Evolutionary conservation across 108 stramenopile species (phyloP).

Genomic region (Aurantiochytrium sp.): DNA sequence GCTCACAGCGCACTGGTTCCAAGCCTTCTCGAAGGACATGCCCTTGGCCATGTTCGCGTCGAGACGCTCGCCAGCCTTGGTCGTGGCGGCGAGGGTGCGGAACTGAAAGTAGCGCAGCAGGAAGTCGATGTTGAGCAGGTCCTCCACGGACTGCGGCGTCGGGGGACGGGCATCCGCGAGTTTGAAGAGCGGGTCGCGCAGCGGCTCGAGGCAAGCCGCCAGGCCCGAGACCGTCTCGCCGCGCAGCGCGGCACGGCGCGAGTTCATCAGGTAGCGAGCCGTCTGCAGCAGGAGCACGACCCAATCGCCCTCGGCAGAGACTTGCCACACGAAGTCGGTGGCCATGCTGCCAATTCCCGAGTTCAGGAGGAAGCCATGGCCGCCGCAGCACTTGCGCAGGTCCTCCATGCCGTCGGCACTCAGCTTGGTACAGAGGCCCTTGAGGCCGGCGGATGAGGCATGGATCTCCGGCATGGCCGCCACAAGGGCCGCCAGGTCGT

Average conservation of each 20-base stretch:
- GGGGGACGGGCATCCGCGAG: constrained; percentile 11
- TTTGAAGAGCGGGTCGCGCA: background rate
- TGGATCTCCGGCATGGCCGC: constrained; percentile 34
- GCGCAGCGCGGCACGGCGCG: background rate
- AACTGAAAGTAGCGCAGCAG: constrained; percentile 66
- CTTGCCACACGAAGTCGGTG: constrained; percentile 29
- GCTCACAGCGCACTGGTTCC: constrained; percentile 71
- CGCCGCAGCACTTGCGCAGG: constrained; percentile 50
- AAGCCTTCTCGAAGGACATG: constrained; percentile 59
- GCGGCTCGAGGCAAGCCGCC: background rate
- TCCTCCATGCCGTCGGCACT: constrained; percentile 42
- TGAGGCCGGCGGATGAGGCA: constrained; percentile 47
- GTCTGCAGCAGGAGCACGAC: constrained; percentile 34
- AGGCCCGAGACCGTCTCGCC: background rate
- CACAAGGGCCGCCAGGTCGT: background rate
- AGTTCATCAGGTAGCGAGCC: background rate
- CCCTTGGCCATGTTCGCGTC: constrained; percentile 49
- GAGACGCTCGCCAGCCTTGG: constrained; percentile 65
- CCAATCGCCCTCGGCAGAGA: constrained; percentile 31
- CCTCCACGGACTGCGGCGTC: constrained; percentile 38
- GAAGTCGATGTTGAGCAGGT: constrained; percentile 45
- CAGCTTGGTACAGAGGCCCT: constrained; percentile 41
- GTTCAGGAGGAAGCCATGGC: constrained; percentile 44
- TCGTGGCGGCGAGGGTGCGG: constrained; percentile 65
- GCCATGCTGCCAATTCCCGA: constrained; percentile 15